Conservation (phyloP, 768 basidiomycete species). For the Tephrocybe sp. region DNA sequence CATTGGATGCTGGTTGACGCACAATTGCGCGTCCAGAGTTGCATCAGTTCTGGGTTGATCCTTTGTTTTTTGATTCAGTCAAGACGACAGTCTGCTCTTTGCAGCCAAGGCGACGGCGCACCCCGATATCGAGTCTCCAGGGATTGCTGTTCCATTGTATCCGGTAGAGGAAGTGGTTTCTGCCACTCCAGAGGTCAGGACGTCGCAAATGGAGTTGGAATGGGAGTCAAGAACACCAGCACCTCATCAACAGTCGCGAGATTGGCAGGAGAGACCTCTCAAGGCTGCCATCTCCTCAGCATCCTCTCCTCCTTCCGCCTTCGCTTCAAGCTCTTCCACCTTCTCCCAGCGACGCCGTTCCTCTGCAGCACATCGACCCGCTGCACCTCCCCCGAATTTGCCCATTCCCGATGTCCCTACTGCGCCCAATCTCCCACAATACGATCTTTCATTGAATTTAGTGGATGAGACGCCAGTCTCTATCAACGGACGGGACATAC, state of each 20-base stretch:
- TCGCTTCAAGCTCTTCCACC: slow-evolving; percentile 24
- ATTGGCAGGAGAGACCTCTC: slow-evolving; percentile 34
- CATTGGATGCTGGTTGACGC: slow-evolving; percentile 7
- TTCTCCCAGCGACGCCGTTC: slow-evolving; percentile 64
- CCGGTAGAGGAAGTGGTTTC: neutral
- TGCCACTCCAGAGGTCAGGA: neutral
- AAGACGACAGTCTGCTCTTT: slow-evolving; percentile 9
- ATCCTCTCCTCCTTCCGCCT: slow-evolving; percentile 28
- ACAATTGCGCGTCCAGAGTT: slow-evolving; percentile 11
- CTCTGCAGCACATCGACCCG: slow-evolving; percentile 62
- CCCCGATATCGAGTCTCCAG: slow-evolving; percentile 1
- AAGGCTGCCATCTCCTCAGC: slow-evolving; percentile 32
- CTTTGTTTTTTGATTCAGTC: slow-evolving; percentile 19
- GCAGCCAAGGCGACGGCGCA: slow-evolving; percentile 13
- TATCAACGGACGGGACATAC: slow-evolving; percentile 24
- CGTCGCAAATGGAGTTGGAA: slow-evolving; percentile 35
- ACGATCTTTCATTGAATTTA: slow-evolving; percentile 21
- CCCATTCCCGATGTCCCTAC: slow-evolving; percentile 70
- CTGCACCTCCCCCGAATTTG: slow-evolving; percentile 68
- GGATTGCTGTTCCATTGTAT: neutral
- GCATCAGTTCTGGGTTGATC: slow-evolving; percentile 20
- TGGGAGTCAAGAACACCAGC: slow-evolving; percentile 30
- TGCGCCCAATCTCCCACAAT: slow-evolving; percentile 20
- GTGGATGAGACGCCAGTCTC: slow-evolving; percentile 21
- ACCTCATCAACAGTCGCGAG: slow-evolving; percentile 28